Conservation (phyloP, 495 filamentous ascomycete species). For the Viridothelium virens region DNA sequence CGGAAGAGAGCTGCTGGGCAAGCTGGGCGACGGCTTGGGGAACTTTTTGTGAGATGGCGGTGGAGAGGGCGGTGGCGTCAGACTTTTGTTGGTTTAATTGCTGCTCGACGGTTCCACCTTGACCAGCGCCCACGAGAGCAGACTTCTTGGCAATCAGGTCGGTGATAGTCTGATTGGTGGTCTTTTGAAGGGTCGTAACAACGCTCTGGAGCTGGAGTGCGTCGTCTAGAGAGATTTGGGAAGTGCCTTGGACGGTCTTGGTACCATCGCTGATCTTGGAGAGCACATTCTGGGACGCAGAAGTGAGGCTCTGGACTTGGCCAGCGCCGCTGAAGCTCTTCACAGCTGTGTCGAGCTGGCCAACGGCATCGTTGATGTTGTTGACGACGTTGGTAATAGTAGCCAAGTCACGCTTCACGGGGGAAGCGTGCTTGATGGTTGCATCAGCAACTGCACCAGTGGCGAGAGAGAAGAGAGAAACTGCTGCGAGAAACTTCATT, state of each 20-base stretch:
- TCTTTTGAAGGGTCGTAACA: neutral
- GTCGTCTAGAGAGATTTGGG: constrained; percentile 6
- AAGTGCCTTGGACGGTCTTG: constrained; percentile 9
- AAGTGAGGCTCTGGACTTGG: neutral
- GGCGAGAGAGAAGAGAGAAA: constrained; percentile 4
- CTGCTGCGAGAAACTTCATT: constrained; percentile 9
- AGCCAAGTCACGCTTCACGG: constrained; percentile 9
- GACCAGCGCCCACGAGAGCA: neutral
- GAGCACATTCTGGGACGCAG: constrained; percentile 4
- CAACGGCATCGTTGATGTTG: neutral
- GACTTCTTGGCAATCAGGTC: constrained; percentile 8
- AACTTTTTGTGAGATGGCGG: neutral
- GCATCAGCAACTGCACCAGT: constrained; percentile 11
- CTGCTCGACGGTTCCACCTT: neutral
- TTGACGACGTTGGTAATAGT: constrained; percentile 7
- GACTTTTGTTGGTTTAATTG: constrained; percentile 10
- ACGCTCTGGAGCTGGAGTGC: constrained; percentile 3
- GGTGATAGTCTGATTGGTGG: neutral
- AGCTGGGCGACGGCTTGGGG: neutral
- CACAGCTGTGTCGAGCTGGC: neutral
- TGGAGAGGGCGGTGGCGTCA: constrained; percentile 6
- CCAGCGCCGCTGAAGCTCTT: constrained; percentile 7
- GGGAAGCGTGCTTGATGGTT: constrained; percentile 8
- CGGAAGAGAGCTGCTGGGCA: constrained; percentile 6
- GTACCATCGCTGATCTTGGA: neutral